phyloP scores from a whole-genome alignment of 2,329 filamentous ascomycete species.

The Hypoxylon rubiginosum region DNA sequence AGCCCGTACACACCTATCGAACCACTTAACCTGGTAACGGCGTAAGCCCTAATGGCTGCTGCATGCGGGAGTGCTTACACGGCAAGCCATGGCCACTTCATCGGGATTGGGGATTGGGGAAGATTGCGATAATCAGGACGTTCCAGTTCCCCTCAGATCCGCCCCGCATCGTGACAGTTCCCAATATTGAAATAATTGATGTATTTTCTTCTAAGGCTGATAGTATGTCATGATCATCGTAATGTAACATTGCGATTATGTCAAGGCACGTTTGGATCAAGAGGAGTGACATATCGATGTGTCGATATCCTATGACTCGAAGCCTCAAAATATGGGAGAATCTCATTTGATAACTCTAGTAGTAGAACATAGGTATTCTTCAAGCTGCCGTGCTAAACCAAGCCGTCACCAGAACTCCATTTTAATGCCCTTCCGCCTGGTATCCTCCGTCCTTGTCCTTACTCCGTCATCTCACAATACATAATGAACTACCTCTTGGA shows the following conservation, averaged over 20 bases:
- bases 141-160: constrained; percentile 12
- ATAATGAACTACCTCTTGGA: constrained; percentile 39
- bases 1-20: constrained; percentile 29
- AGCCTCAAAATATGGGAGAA: background rate
- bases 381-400: constrained; percentile 1
- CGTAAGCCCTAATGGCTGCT: constrained; percentile 4
- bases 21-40: constrained; percentile 4
- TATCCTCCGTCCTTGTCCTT: constrained; percentile 4
- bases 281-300: background rate
- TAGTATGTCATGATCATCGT: background rate
- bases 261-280: background rate
- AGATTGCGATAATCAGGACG: constrained; percentile 30
- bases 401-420: constrained; percentile 28
- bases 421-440: constrained; percentile 13
- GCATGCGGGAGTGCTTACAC: constrained; percentile 8
- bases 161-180: constrained; percentile 33
- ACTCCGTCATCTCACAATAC: constrained; percentile 12
- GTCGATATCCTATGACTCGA: background rate
- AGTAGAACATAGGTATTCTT: background rate
- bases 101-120: constrained; percentile 19
- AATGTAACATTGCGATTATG: background rate
- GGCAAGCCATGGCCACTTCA: constrained; percentile 16
- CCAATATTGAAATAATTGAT: constrained; percentile 17
- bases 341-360: background rate
- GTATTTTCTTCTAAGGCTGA: constrained; percentile 22